Evolutionary conservation across 2,329 filamentous ascomycete species (phyloP), one percentile per base, ranked within the genome.

Genomic region (Shiraia bambusicola): DNA sequence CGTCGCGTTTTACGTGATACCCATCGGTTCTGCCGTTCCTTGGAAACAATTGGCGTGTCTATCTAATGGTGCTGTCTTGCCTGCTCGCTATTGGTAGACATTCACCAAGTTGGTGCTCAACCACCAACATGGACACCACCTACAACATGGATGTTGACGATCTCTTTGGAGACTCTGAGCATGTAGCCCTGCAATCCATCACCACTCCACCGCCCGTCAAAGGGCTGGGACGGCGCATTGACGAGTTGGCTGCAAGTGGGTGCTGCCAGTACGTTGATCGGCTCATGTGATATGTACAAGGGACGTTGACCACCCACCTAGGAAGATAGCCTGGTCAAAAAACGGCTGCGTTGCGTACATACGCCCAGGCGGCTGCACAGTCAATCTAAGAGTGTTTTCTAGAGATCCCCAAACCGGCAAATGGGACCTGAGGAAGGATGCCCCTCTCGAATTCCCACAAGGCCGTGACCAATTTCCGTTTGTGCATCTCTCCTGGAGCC

Each of bases 311-410:
- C 22, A 22, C 19, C 6, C 28, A 15, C 13, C 16, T 44, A 94
- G 90, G 64, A 82, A 82, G 51, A 79, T 96, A 39, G 83, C 87
- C 22, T 97, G 92, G 91, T 95, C 92, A 9, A 90, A 84, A 58
- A 80, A 83, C 47, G 92, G 92, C 30, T 89, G 85, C 45, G 88
- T 97, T 53, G 91, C 91, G 19, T 86, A 84, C 39, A 86, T 97
- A 52, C 80, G 84, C 14, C 72, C 80, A 12, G 86, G 91, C 68
- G 86, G 87, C 19, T 78, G 78, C 34, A 77, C 76, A 11, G 73
- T 96, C 37, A 82, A 87, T 60, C 76, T 95, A 32, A 82, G 84
- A 45, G 84, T 88, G 61, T 76, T 95, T 36, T 78, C 81, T 25
- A 84, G 86, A 58, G 77, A 83, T 52, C 78, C 83, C 1, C 76